Evolutionary conservation across 2,329 filamentous ascomycete species (phyloP).

Genomic region (Zelopaecilomyces penicillatus): DNA sequence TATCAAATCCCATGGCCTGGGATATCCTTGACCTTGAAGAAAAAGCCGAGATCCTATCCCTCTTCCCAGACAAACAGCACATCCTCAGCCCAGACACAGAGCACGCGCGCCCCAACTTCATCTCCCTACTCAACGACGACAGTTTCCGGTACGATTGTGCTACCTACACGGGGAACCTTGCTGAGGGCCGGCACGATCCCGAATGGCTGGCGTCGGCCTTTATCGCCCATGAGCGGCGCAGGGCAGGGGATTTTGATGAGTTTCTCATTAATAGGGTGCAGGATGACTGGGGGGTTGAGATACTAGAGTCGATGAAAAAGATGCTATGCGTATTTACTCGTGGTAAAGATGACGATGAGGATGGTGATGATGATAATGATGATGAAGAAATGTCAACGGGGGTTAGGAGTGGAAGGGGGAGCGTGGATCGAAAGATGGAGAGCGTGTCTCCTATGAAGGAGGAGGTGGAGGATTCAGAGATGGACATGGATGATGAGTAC

Average conservation of each 20-base stretch:
- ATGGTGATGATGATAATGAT: not conserved
- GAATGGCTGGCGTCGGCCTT: constrained; percentile 46
- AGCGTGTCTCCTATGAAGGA: not conserved
- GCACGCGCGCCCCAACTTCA: constrained; percentile 32
- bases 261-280: constrained; percentile 37
- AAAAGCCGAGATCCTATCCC: constrained; percentile 26
- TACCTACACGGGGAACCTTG: constrained; percentile 37
- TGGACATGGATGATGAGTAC: constrained; percentile 10
- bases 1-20: constrained; percentile 32
- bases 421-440: not conserved
- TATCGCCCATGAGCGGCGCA: constrained; percentile 40
- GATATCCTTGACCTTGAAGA: constrained; percentile 25
- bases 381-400: not conserved
- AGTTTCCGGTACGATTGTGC: constrained; percentile 40
- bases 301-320: constrained; percentile 27
- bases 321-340: not conserved
- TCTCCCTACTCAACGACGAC: constrained; percentile 36
- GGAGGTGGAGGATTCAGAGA: not conserved
- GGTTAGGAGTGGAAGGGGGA: not conserved
- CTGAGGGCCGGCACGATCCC: constrained; percentile 40
- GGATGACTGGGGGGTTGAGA: constrained; percentile 37
- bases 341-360: not conserved
- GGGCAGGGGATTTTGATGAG: constrained; percentile 41
- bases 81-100: constrained; percentile 27
- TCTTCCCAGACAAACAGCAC: constrained; percentile 30